Percentiles rank a stretch among this genome's conserved stretches.
These are phyloP conservation scores for Usnea hakonensis DNA, from an alignment of 495 filamentous ascomycete species.

Conservation along the genomic window DNA sequence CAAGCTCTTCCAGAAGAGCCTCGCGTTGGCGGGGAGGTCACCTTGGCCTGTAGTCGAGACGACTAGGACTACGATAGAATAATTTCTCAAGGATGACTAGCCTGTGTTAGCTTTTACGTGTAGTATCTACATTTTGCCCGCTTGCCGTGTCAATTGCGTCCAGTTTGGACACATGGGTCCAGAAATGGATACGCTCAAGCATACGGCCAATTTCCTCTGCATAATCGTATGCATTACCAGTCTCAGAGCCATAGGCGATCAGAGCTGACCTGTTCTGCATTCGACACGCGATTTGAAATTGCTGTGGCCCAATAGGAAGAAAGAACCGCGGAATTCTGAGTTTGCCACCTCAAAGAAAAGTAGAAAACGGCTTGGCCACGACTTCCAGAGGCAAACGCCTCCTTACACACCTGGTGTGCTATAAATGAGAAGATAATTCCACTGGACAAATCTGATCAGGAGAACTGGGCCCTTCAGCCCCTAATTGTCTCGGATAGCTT, in stretches of 20 bases:
- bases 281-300: not conserved
- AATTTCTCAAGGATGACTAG: conserved; percentile 41
- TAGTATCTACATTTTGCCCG: not conserved
- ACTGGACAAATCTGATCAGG: not conserved
- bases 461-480: not conserved
- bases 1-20: conserved; percentile 77
- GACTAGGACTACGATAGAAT: conserved; percentile 65
- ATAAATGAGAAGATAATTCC: not conserved
- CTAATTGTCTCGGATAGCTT: not conserved
- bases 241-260: conserved; percentile 89
- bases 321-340: not conserved
- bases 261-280: conserved; percentile 43
- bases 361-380: not conserved
- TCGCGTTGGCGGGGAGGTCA: conserved; percentile 74
- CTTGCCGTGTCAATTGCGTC: conserved; percentile 67
- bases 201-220: conserved; percentile 73
- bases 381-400: not conserved
- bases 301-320: not conserved
- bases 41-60: conserved; percentile 93
- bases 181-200: conserved; percentile 67
- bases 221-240: conserved; percentile 83
- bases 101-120: not conserved
- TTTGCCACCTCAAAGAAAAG: not conserved
- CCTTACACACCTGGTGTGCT: not conserved
- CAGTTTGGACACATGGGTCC: conserved; percentile 64